Evolutionary conservation across 2,329 filamentous ascomycete species (phyloP), one percentile per base, ranked within the genome.

Genomic region (Alternaria sp.): DNA sequence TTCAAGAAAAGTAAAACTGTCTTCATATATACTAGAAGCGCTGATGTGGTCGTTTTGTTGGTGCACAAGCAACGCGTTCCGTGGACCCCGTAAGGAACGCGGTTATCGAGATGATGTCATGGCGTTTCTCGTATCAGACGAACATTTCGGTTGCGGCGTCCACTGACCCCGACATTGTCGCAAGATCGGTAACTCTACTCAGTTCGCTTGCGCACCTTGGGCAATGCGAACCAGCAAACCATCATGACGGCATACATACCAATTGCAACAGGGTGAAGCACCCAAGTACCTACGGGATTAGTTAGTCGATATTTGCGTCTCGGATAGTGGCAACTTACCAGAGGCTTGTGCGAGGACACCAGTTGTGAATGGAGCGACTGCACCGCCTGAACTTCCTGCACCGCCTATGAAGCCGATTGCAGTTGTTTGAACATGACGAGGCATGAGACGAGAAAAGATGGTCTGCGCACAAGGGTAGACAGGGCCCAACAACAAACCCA

Each of bases 401-500:
- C 89, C 88, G 22, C 85, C 87, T 60, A 92, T 91, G 57, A 91
- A 86, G 2, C 89, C 85, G 66, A 92, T 84, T 1, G 87, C 86
- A 43, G 85, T 87, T 18, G 90, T 84, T 64, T 89, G 86, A 57
- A 92, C 82, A 40, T 84, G 80, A 16, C 85, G 81, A 16, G 84
- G 85, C 74, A 93, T 83, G 36, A 85, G 79, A 40, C 86, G 82
- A 56, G 89, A 84, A 66, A 92, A 89, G 6, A 92, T 82, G 0
- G 86, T 85, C 4, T 86, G 85, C 0, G 89, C 87, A 73, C 90
- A 93, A 0, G 92, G 92, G 72, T 93, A 96, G 5, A 96, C 85
- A 0, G 92, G 92, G 0, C 93, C 92, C 0, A 96, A 82, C 30
- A 95, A 78, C 8, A 95, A 78, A 12, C 93, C 93, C 18, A 95